phyloP scores from a whole-genome alignment of 228 moss, liverwort and hornwort species.

The Sphagnum fallax region DNA sequence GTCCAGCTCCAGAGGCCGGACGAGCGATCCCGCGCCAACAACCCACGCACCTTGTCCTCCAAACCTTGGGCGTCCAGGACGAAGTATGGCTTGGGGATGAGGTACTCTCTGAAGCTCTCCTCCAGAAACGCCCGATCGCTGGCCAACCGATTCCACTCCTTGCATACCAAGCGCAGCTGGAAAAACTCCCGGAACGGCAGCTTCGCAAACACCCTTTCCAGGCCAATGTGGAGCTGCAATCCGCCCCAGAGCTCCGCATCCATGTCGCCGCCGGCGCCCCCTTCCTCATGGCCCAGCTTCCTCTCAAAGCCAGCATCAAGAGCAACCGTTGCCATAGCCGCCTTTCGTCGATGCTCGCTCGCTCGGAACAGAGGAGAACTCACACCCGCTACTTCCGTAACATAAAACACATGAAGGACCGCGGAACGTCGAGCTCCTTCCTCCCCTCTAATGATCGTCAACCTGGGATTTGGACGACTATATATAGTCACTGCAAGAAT shows the following conservation, averaged over 20 bases:
- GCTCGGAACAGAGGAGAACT: too few relatives aligned
- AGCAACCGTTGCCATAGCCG: background rate
- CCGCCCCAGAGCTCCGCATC: conserved; percentile 15
- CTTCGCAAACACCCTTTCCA: conserved; percentile 6
- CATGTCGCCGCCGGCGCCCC: background rate
- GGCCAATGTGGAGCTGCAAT: conserved; percentile 13
- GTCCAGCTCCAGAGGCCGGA: conserved; percentile 12
- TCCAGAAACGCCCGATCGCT: conserved; percentile 13
- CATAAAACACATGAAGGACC: too few relatives aligned
- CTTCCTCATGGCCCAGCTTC: background rate
- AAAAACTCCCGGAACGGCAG: conserved; percentile 11
- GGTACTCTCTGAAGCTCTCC: background rate
- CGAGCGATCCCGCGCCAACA: conserved; percentile 9
- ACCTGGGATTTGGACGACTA: too few relatives aligned
- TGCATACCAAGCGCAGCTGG: conserved; percentile 14
- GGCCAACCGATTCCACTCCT: conserved; percentile 18
- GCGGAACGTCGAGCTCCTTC: too few relatives aligned
- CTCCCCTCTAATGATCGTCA: too few relatives aligned
- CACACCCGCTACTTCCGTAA: too few relatives aligned
- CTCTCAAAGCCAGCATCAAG: background rate
- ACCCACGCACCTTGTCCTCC: background rate
- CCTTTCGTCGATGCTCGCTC: background rate
- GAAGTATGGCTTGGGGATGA: conserved; percentile 16
- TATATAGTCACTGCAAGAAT: too few relatives aligned
- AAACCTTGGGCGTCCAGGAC: background rate